Conservation (phyloP, 1,284 basidiomycete genomes). For the Cutaneotrichosporon sp. region DNA sequence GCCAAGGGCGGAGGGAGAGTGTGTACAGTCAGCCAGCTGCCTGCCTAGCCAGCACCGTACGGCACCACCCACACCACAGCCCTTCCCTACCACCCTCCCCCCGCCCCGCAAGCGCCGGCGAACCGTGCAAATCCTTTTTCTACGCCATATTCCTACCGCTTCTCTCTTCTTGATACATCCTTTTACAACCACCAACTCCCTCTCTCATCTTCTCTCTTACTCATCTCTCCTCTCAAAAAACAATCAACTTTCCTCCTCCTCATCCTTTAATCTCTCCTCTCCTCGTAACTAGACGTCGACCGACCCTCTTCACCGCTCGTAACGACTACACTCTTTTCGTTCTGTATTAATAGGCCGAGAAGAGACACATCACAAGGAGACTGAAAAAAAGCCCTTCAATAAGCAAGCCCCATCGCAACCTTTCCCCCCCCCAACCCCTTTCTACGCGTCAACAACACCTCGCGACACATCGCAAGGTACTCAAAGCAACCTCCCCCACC, state of each 20-base stretch:
- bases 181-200: no score
- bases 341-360: constrained; percentile 23
- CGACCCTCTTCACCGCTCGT: constrained; percentile 2
- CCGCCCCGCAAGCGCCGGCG: not conserved
- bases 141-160: constrained; percentile 8
- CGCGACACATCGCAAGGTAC: constrained; percentile 10
- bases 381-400: not conserved
- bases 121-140: constrained; percentile 6
- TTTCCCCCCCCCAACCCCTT: not conserved
- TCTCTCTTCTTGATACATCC: not conserved
- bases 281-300: constrained; percentile 4
- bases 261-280: constrained; percentile 5
- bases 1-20: no score
- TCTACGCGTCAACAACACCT: constrained; percentile 2
- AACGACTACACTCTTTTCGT: constrained; percentile 21
- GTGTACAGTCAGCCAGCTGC: no score
- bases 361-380: constrained; percentile 9
- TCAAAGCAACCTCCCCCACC: constrained; percentile 9
- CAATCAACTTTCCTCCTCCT: not conserved
- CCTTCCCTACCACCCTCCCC: not conserved
- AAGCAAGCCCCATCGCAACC: not conserved
- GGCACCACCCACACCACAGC: no score
- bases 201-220: not conserved
- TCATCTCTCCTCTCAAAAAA: not conserved
- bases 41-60: no score